A percentile compares a stretch with the other conserved stretches of the same genome.
Evolutionary conservation across 257 asterid genomes (phyloP).

Genomic region (Schizonepeta tenuifolia): DNA sequence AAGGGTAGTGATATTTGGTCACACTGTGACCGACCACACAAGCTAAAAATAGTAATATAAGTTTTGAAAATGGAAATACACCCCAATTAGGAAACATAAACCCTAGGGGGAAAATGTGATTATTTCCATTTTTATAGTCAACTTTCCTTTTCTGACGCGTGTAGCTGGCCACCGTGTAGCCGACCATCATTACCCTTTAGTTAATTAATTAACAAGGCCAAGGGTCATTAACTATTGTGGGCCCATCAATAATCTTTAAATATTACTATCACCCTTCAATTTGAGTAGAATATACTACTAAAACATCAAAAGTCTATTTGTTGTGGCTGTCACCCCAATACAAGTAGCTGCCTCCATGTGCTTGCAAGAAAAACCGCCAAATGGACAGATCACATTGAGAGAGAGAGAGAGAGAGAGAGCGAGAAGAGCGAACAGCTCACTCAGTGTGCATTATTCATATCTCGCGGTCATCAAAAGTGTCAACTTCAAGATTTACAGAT

Average conservation of each 20-base stretch:
- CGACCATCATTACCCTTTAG: too few species aligned
- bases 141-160: too few species aligned
- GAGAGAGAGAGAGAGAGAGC: constrained; percentile 10
- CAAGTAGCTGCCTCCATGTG: constrained; percentile 29
- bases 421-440: constrained; percentile 23
- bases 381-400: constrained; percentile 16
- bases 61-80: too few species aligned
- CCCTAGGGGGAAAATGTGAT: too few species aligned
- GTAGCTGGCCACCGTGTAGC: too few species aligned
- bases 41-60: too few species aligned
- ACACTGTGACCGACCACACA: too few species aligned
- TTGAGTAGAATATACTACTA: too few species aligned
- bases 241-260: background rate
- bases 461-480: constrained; percentile 34
- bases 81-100: too few species aligned
- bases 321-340: background rate
- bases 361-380: constrained; percentile 9
- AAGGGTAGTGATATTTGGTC: too few species aligned
- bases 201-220: background rate
- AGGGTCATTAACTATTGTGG: background rate
- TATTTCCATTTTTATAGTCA: too few species aligned
- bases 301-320: background rate
- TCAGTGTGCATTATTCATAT: constrained; percentile 28
- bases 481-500: constrained; percentile 38
- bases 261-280: too few species aligned